Evolutionary conservation across 768 basidiomycete species (phyloP).

Genomic region (Galerina sulciceps): DNA sequence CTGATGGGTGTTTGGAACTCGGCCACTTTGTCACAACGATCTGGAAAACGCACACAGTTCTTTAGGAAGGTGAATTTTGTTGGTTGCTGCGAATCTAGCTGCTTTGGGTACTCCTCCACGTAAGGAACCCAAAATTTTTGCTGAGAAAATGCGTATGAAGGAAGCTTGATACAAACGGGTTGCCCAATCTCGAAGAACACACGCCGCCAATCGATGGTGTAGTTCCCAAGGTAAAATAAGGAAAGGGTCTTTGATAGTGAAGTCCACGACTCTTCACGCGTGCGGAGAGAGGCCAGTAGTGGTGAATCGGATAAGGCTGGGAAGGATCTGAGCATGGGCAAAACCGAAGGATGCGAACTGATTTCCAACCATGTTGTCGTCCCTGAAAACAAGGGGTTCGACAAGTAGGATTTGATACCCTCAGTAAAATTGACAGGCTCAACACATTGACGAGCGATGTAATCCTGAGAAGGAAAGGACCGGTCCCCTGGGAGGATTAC

Average conservation of each 20-base stretch:
- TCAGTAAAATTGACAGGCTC: conserved; percentile 61
- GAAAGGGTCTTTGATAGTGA: conserved; percentile 51
- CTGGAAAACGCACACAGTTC: conserved; percentile 47
- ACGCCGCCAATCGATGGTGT: conserved; percentile 55
- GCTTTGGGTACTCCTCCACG: conserved; percentile 28
- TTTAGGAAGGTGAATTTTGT: conserved; percentile 13
- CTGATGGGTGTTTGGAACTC: conserved; percentile 59
- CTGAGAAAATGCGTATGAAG: conserved; percentile 64
- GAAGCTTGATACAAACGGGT: conserved; percentile 52
- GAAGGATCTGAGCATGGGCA: conserved; percentile 59
- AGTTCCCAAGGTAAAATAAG: conserved; percentile 47
- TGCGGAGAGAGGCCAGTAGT: conserved; percentile 56
- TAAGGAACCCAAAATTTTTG: conserved; percentile 62
- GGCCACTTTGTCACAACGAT: conserved; percentile 36
- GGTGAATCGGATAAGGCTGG: conserved; percentile 34
- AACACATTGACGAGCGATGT: conserved; percentile 62
- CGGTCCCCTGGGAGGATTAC: conserved; percentile 57
- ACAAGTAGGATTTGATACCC: conserved; percentile 47
- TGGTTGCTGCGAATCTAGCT: not conserved
- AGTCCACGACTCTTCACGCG: conserved; percentile 44
- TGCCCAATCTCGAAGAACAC: conserved; percentile 51
- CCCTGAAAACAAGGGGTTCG: conserved; percentile 26
- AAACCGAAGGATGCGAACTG: conserved; percentile 61
- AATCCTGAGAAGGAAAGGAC: conserved; percentile 49
- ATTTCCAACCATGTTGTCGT: conserved; percentile 65